Base-by-base conservation (phyloP, 495 filamentous ascomycete genomes). In the Aspergillus taichungensis region DNA sequence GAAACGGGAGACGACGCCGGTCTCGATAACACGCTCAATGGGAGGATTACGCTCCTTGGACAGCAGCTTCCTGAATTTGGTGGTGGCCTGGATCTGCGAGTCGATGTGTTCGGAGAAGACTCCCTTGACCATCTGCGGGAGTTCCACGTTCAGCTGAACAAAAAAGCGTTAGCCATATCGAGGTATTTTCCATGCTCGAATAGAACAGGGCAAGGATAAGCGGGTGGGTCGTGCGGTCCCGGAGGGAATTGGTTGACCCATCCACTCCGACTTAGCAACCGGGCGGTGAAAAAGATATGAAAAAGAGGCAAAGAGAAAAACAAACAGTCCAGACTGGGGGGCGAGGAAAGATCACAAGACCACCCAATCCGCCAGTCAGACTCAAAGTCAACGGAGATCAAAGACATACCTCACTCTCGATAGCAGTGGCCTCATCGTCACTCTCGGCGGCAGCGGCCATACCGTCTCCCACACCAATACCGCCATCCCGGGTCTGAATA, bases 31-130 rank as follows among this genome's bases (percentile, higher is more conserved):
- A 55, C 90, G 87, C 68, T 99, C 94, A 62, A 99, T 99, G 13
- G 94, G 92, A 12, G 94, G 94, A 69, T 99, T 99, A 61, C 94
- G 87, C 74, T 99, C 94, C 71, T 99, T 99, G 47, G 88, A 95
- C 5, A 99, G 75, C 14, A 99, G 75, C 71, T 99, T 99, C 49
- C 94, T 75, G 75, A 99, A 99, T 66, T 96, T 96, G 44, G 94
- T 99, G 14, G 94, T 99, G n/a, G 94, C 91, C 71, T 88, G 82
- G 53, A 99, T 99, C 65, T 99, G 94, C 39, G 84, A 78, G 56
- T 99, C 94, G 68, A 99, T 96, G 67, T 95, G 87, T 30, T 97
- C 89, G 50, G 94, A 97, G 74, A 97, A 96, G 56, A 97, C 94
- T 46, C 94, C 94, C 52, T 84, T 76, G 40, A 97, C 92, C 94